These are phyloP conservation scores for Trichoderma sp. DNA, from an alignment of 2,329 filamentous ascomycete species.

Conservation along the genomic window DNA sequence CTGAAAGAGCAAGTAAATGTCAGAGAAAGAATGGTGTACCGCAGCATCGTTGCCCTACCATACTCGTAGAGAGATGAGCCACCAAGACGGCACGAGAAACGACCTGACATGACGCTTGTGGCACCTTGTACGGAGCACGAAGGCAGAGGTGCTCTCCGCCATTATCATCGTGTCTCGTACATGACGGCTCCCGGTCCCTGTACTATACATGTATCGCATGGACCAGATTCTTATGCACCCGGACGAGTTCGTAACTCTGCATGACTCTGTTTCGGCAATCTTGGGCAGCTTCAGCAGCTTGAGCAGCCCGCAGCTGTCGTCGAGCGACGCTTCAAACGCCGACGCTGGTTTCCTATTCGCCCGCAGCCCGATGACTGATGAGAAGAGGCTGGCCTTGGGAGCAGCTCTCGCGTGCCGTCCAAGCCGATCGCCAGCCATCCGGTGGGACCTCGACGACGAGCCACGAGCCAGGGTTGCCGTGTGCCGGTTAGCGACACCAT, in stretches of 20 bases:
- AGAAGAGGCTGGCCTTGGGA: background rate
- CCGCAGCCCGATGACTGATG: background rate
- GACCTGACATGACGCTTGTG: too few relatives aligned
- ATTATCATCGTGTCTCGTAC: too few relatives aligned
- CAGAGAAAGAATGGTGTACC: background rate
- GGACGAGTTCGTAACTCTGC: background rate
- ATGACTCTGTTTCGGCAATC: background rate
- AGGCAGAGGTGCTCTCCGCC: too few relatives aligned
- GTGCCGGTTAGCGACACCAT: conserved; percentile 19
- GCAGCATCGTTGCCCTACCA: background rate
- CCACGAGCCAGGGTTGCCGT: conserved; percentile 22
- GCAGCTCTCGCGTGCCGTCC: conserved; percentile 23
- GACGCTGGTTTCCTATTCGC: background rate
- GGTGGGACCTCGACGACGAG: conserved; percentile 12
- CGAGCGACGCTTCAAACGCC: background rate
- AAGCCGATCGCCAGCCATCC: conserved; percentile 27
- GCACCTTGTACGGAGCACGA: too few relatives aligned
- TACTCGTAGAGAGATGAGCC: too few relatives aligned
- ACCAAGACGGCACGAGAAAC: too few relatives aligned
- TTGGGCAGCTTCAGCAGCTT: too few relatives aligned
- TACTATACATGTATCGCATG: too few relatives aligned
- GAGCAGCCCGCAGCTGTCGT: background rate
- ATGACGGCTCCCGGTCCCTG: too few relatives aligned
- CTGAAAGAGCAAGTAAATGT: background rate
- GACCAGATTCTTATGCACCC: too few relatives aligned